These are phyloP conservation scores for Huntiella omanensis DNA, from an alignment of 2,329 filamentous ascomycete species.

Conservation along the genomic window DNA sequence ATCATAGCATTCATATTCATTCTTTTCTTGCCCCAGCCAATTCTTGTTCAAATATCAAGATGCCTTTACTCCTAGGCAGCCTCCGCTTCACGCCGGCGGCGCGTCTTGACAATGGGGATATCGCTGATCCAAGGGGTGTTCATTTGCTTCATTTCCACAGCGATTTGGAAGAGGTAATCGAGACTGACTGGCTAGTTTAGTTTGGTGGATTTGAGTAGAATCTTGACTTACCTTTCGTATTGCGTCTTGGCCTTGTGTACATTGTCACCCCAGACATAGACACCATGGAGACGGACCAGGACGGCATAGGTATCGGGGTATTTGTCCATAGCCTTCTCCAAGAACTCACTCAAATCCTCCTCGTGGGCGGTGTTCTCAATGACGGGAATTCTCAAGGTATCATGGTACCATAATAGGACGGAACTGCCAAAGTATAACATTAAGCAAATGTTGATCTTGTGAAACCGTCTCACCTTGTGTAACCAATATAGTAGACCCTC, in stretches of 20 bases:
- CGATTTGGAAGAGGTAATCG: constrained; percentile 90
- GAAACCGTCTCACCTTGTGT: no score
- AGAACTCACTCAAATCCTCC: constrained; percentile 79
- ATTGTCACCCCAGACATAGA: constrained; percentile 95
- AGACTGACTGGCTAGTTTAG: constrained; percentile 32
- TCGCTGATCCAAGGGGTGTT: constrained; percentile 51
- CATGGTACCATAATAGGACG: constrained; percentile 45
- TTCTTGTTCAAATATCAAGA: no score
- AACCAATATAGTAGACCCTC: background rate
- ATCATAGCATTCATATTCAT: no score
- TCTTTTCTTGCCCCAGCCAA: no score
- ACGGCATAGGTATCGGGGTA: constrained; percentile 91
- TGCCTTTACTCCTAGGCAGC: background rate
- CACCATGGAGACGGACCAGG: constrained; percentile 76
- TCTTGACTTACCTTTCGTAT: constrained; percentile 54
- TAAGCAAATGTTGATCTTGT: no score
- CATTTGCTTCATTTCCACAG: constrained; percentile 91
- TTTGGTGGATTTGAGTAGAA: background rate
- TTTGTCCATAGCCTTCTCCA: constrained; percentile 78
- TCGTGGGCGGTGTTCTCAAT: constrained; percentile 97
- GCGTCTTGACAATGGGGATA: constrained; percentile 18
- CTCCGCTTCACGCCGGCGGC: constrained; percentile 7
- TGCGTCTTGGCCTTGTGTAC: constrained; percentile 97
- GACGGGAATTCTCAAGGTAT: constrained; percentile 78
- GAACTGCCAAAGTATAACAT: background rate